Evolutionary conservation across 805 yeast species (phyloP).

Genomic region (Lachancea kluyveri): DNA sequence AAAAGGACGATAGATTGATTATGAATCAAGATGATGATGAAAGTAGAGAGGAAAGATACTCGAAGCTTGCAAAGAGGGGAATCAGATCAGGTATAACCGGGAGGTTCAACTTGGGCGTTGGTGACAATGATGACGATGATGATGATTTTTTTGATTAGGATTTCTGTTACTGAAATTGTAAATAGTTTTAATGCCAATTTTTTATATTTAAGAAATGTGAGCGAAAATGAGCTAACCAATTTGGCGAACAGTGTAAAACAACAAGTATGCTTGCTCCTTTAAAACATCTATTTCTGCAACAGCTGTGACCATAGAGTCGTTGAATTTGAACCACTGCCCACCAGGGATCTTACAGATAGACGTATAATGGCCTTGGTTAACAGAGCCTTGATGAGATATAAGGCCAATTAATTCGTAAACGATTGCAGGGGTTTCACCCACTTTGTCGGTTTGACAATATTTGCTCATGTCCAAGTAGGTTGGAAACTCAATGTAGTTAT

Average conservation of each 20-base stretch:
- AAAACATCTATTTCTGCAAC: constrained; percentile 61
- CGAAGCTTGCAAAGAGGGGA: constrained; percentile 52
- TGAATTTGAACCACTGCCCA: constrained; percentile 85
- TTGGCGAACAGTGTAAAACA: constrained; percentile 52
- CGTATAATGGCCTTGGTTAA: constrained; percentile 93
- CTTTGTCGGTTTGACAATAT: constrained; percentile 34
- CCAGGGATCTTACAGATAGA: constrained; percentile 66
- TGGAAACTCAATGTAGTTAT: constrained; percentile 68
- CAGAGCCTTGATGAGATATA: constrained; percentile 85
- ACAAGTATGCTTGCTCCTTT: constrained; percentile 69
- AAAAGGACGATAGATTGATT: constrained; percentile 58
- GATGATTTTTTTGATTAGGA: constrained; percentile 45
- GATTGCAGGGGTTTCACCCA: constrained; percentile 31
- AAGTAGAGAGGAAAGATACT: constrained; percentile 45
- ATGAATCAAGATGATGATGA: constrained; percentile 58
- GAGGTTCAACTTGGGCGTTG: constrained; percentile 29
- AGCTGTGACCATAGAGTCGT: constrained; percentile 75
- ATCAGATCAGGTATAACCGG: constrained; percentile 37
- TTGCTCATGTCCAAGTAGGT: constrained; percentile 63
- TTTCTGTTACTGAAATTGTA: too few species aligned
- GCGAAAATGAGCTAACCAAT: constrained; percentile 16
- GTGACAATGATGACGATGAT: constrained; percentile 34
- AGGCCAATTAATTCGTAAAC: constrained; percentile 81
- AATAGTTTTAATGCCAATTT: too few species aligned
- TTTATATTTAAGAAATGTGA: too few species aligned